Base-by-base conservation (phyloP, 306 rosid genomes). In the Luffa acutangula region DNA sequence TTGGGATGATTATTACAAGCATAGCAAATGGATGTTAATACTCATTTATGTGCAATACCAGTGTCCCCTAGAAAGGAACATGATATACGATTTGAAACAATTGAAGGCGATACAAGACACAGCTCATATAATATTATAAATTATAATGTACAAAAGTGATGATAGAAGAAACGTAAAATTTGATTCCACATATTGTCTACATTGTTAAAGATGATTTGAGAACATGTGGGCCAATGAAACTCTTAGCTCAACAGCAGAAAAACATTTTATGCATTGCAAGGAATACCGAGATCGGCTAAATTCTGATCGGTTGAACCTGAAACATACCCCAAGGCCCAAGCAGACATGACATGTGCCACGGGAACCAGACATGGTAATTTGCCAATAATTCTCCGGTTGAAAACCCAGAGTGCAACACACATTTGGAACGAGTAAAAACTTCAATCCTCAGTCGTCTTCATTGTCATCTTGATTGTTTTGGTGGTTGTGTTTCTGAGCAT, bases 401-500 rank as follows among this genome's bases (percentile, higher is more conserved):
- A 83, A 51, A 74, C 18, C 71, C 58, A 65, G 77, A 72, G 66
- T 49, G 80, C 76, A 78, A 31, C 34, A 34, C 34, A 34, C 33
- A 1, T 52, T 45, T 73, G 5, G 25, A 21, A 54, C 39, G 10
- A 39, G 67, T 53, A 20, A 53, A 70, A 79, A 41, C 52, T 53
- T 21, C 81, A 77, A 46, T 65, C 80, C 76, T 91, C 86, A 91
- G 80, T 89, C 92, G 51, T 90, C 97, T 82, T 91, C 93, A 21
- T 85, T 64, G 51, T 88, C 96, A 76, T 83, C 90, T 87, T 82
- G 87, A 77, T 89, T 87, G 82, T 87, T 89, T 0, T 75, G 77
- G 5, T 78, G 90, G 81, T 79, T 92, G 87, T 80, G 91, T 18
- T 89, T 89, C 85, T 95, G 97, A 72, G 96, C 93, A 57, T 76